These are phyloP conservation scores for Petunia hybrid DNA, from an alignment of 305 asterid genomes.

Conservation along the genomic window DNA sequence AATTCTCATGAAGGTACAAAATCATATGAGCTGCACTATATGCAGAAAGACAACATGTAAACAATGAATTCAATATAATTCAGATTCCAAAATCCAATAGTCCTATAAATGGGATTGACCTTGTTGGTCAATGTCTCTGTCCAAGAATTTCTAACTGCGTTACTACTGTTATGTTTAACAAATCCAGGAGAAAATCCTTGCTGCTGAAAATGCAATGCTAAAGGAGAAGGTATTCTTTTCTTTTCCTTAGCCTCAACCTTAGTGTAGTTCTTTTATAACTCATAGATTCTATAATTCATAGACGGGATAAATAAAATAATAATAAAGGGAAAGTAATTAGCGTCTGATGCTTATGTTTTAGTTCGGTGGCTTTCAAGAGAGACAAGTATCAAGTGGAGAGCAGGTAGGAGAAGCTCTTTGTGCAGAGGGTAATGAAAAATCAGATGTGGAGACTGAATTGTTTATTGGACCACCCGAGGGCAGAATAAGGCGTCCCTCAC, in stretches of 20 bases:
- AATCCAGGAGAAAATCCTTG: constrained; percentile 67
- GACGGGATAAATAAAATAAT: neutral
- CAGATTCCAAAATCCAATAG: neutral
- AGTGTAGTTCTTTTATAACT: neutral
- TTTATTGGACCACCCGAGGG: constrained; percentile 83
- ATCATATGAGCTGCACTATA: neutral
- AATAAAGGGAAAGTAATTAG: neutral
- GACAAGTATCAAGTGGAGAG: constrained; percentile 47
- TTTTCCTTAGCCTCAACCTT: neutral
- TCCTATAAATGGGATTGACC: neutral
- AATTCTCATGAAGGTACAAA: neutral
- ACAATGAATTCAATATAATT: neutral
- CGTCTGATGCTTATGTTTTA: neutral
- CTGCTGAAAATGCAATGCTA: constrained; percentile 78
- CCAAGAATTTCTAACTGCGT: neutral
- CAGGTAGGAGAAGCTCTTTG: constrained; percentile 38
- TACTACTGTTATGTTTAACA: neutral
- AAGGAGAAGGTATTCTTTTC: constrained; percentile 60
- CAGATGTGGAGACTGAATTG: constrained; percentile 88
- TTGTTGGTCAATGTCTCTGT: neutral
- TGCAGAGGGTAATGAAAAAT: constrained; percentile 69
- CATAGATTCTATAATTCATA: neutral
- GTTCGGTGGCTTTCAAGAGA: constrained; percentile 51
- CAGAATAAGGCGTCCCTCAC: constrained; percentile 51
- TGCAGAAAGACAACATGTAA: neutral